phyloP scores from a whole-genome alignment of 257 asterid species.

The Nicotiana paniculata region DNA sequence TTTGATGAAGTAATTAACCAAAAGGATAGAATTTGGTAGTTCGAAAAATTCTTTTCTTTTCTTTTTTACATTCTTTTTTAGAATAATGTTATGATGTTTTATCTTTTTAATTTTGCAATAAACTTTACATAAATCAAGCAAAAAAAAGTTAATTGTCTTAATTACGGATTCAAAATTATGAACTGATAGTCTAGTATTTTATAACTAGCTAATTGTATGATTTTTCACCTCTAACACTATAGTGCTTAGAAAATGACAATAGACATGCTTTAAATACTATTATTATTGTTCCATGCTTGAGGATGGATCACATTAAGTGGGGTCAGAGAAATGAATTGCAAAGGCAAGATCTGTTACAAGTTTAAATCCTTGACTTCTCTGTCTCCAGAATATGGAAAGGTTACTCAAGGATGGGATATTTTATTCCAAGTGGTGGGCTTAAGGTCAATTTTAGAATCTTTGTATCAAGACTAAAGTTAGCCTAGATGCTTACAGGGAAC shows the following conservation, averaged over 20 bases:
- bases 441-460: neutral
- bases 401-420: neutral
- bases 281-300: neutral
- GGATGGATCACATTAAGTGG: neutral
- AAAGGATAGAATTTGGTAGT: no score
- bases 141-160: neutral
- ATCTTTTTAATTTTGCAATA: neutral
- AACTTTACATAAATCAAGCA: no score
- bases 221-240: neutral
- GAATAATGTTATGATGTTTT: neutral
- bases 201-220: neutral
- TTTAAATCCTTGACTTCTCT: neutral
- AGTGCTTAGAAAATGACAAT: neutral
- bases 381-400: neutral
- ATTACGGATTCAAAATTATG: neutral
- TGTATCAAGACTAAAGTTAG: neutral
- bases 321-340: neutral
- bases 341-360: neutral
- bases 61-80: no score
- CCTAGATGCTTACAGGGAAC: no score
- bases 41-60: no score
- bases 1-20: no score
- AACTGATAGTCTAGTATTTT: neutral
- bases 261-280: neutral
- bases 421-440: neutral